Conservation (phyloP, 2,329 filamentous ascomycete genomes). For the Aspergillus fijiensis region DNA sequence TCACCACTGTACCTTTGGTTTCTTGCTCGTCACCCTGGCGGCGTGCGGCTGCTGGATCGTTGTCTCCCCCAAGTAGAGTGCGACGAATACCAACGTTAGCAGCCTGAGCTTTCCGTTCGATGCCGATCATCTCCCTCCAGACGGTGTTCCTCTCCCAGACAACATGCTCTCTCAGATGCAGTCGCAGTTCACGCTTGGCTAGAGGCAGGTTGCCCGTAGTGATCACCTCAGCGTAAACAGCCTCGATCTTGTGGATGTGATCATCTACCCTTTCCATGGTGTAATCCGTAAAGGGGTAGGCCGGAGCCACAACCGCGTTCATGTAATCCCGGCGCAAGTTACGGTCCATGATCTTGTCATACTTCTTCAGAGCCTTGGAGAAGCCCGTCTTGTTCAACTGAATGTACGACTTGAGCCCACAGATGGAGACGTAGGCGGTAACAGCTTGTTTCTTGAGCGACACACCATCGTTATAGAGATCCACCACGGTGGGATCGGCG, state of each 20-base stretch:
- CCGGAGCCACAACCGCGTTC: slow-evolving; percentile 67
- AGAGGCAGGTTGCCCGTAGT: slow-evolving; percentile 74
- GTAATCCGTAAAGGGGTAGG: slow-evolving; percentile 75
- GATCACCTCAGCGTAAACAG: slow-evolving; percentile 76
- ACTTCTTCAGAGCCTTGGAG: slow-evolving; percentile 95
- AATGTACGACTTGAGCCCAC: slow-evolving; percentile 92
- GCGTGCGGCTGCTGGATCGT: slow-evolving; percentile 65
- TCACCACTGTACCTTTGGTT: slow-evolving; percentile 64
- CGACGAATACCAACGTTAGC: slow-evolving; percentile 79
- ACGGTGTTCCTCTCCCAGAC: slow-evolving; percentile 99
- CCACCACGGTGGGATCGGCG: slow-evolving; percentile 68
- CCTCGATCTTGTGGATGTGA: slow-evolving; percentile 72
- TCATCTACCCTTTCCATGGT: slow-evolving; percentile 71
- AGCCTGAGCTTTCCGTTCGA: slow-evolving; percentile 91
- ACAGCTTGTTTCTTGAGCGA: slow-evolving; percentile 91
- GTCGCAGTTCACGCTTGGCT: slow-evolving; percentile 80
- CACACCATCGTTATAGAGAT: slow-evolving; percentile 69
- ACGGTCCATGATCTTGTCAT: slow-evolving; percentile 90
- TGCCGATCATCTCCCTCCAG: slow-evolving; percentile 98
- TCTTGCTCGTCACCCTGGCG: slow-evolving; percentile 83
- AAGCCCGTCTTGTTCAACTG: slow-evolving; percentile 97
- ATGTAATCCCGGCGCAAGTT: slow-evolving; percentile 77
- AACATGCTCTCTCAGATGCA: slow-evolving; percentile 92
- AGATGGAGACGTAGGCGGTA: slow-evolving; percentile 83
- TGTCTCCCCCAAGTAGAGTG: slow-evolving; percentile 74